These are phyloP conservation scores for Wallacemonas sp. DNA, from an alignment of 208 protist genomes.

Conservation along the genomic window DNA sequence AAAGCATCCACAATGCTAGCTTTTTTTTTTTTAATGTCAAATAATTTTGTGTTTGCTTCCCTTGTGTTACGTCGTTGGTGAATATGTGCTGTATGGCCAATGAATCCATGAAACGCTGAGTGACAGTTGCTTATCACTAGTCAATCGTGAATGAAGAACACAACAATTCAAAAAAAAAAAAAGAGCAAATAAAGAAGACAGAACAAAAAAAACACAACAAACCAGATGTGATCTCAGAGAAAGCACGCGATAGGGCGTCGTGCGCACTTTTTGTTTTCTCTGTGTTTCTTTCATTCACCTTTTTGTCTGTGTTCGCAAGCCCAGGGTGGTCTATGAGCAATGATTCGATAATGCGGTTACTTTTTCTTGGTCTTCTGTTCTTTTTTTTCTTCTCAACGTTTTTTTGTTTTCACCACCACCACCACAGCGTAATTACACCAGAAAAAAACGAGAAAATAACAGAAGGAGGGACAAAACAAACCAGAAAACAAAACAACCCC, in stretches of 20 bases:
- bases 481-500: not conserved
- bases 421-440: conserved; percentile 5
- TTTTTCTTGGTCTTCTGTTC: not conserved
- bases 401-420: not conserved
- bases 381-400: not conserved
- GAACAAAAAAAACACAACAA: not conserved
- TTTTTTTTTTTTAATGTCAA: no score
- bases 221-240: no score
- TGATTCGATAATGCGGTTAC: not conserved
- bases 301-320: not conserved
- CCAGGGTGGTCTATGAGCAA: not conserved
- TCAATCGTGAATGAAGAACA: not conserved
- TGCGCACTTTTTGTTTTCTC: not conserved
- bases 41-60: no score
- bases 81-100: no score
- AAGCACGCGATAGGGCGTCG: no score
- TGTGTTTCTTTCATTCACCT: conserved; percentile 9
- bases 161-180: not conserved
- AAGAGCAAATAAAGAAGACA: not conserved
- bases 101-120: no score
- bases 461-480: conserved; percentile 3
- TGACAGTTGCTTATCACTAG: no score
- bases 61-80: no score
- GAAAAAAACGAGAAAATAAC: not conserved
- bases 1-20: no score